Conservation (phyloP, 805 yeast species). For the Metschnikowia cubensis region DNA sequence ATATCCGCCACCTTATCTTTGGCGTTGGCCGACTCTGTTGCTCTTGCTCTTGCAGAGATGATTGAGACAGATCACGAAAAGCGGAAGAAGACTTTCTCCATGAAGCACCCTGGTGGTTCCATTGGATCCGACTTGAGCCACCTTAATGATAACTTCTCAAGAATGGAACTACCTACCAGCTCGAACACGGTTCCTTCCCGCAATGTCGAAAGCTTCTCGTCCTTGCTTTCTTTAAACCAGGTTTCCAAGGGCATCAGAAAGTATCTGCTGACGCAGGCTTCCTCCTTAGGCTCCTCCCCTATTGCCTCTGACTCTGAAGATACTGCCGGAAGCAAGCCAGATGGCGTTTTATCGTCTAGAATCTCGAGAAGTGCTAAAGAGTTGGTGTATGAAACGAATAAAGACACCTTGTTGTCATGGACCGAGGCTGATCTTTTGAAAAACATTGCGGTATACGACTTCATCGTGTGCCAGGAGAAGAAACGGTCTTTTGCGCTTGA, state of each 20-base stretch:
- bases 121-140: constrained; percentile 56
- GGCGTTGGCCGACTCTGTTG: constrained; percentile 73
- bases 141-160: constrained; percentile 26
- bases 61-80: constrained; percentile 52
- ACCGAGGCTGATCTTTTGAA: constrained; percentile 15
- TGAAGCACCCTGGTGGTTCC: constrained; percentile 88
- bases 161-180: constrained; percentile 4
- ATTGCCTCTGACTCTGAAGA: constrained; percentile 14
- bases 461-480: constrained; percentile 7
- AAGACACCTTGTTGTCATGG: constrained; percentile 10
- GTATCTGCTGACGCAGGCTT: constrained; percentile 4
- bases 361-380: constrained; percentile 2
- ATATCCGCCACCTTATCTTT: constrained; percentile 75
- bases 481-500: constrained; percentile 7
- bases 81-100: constrained; percentile 57
- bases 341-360: constrained; percentile 4
- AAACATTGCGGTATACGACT: constrained; percentile 12
- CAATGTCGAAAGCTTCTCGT: constrained; percentile 14
- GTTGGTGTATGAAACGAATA: constrained; percentile 1
- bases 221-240: constrained; percentile 17
- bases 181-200: constrained; percentile 7
- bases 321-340: background rate
- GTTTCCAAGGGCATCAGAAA: constrained; percentile 4
- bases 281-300: constrained; percentile 10
- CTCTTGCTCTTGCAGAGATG: constrained; percentile 68